A percentile compares a stretch with the other conserved stretches of the same genome.
These are phyloP conservation scores for Hyparrhenia diplandra DNA, from an alignment of 176 grass and related monocot genomes.

Conservation along the genomic window DNA sequence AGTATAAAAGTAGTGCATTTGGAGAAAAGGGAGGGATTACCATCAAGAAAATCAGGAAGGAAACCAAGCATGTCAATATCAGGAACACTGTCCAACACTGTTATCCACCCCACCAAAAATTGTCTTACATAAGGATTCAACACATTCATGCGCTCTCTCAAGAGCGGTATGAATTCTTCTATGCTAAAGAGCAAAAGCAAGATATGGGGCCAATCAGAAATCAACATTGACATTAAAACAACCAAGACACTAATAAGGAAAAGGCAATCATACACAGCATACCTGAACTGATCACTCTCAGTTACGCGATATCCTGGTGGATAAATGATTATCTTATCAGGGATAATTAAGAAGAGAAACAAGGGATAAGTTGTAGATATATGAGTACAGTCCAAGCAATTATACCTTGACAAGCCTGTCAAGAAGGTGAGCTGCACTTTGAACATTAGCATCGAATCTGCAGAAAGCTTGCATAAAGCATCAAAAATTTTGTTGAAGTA, in stretches of 20 bases:
- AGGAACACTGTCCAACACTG: constrained; percentile 96
- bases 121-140: constrained; percentile 94
- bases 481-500: constrained; percentile 99
- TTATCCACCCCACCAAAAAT: constrained; percentile 99
- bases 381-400: not conserved
- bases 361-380: not conserved
- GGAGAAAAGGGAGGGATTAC: constrained; percentile 50
- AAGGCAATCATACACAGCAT: not conserved
- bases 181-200: constrained; percentile 75
- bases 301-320: constrained; percentile 92
- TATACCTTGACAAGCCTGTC: constrained; percentile 93
- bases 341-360: constrained; percentile 7
- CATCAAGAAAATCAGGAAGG: constrained; percentile 99
- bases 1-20: constrained; percentile 7
- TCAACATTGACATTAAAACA: constrained; percentile 22
- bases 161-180: constrained; percentile 99
- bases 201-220: constrained; percentile 17
- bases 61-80: constrained; percentile 99
- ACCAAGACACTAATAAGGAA: not conserved
- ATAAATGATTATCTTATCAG: constrained; percentile 37
- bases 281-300: constrained; percentile 99
- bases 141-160: constrained; percentile 99
- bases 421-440: constrained; percentile 99
- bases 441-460: constrained; percentile 94
- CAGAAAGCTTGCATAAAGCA: constrained; percentile 86